Base-by-base conservation (phyloP, 1,284 basidiomycete genomes). In the Ustilago xerochloae region DNA sequence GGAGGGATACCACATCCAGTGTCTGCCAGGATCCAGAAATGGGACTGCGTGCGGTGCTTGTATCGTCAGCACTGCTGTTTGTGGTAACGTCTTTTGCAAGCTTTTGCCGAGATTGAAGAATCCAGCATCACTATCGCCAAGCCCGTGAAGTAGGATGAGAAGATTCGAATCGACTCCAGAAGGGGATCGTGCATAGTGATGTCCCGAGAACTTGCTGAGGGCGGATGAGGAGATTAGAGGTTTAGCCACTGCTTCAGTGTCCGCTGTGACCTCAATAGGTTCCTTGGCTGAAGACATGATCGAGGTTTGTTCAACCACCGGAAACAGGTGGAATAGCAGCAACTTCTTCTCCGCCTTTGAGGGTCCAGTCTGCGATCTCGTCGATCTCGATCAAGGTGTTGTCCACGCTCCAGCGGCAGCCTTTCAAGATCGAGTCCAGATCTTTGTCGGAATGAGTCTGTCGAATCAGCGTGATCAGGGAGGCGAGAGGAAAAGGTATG, bases 111-210 rank as follows among this genome's bases (percentile, higher is more conserved):
- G 88, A 51, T 89, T 89, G 43, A 88, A 87, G 81, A 96, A 96
- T 0, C 92, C 90, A 1, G 86, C 63, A 71, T 93, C 90, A 0
- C 90, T 93, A 84, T 96, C 94, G 22, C 94, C 93, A 30, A 96
- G 88, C 0, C 94, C 94, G 73, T 97, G 94, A 18, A 96, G 87
- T 53, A 97, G 87, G 63, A 97, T 88, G 30, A 97, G 85, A 26
- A 96, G 84, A 83, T 96, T 97, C 81, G 93, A 90, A 77, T 96
- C 93, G 15, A 90, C 91, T 26, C 92, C 92, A 81, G 93, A 91
- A 63, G 90, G 88, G 67, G 91, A 91, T 12, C 90, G 86, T 16
- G 84, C 71, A 81, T 93, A 94, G 33, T 61, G 60, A 28, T 63
- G 46, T 2, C 22, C 61, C 7, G 59, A 58, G 35, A 73, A 64